Percentiles rank a stretch among this genome's conserved stretches.
Conservation (phyloP, 768 basidiomycete species). For the Leucocoprinus birnbaumii region DNA sequence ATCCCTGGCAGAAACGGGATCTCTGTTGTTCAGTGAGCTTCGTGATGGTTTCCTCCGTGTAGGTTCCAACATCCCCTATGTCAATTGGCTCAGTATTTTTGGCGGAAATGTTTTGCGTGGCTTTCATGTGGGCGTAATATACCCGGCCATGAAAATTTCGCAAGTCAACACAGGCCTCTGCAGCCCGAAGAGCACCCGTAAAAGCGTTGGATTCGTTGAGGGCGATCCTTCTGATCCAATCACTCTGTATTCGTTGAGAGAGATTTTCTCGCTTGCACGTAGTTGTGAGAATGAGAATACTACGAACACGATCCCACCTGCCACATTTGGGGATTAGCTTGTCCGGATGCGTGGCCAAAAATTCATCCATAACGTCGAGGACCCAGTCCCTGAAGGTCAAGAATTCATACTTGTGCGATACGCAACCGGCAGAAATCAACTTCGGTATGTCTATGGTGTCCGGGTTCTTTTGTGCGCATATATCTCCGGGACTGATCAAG, state of each 20-base stretch:
- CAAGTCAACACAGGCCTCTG: background rate
- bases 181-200: background rate
- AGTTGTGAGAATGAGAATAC: background rate
- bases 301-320: background rate
- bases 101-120: too few species aligned
- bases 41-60: too few species aligned
- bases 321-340: background rate
- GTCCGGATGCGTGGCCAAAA: background rate
- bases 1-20: too few species aligned
- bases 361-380: background rate
- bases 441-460: background rate
- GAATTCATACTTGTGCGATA: slow-evolving; percentile 7
- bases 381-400: background rate
- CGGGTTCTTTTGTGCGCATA: background rate
- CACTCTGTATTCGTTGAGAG: background rate
- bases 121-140: background rate
- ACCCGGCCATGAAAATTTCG: background rate
- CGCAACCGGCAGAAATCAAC: background rate
- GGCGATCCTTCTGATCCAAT: background rate
- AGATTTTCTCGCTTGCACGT: background rate
- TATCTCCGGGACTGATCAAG: background rate
- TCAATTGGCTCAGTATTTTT: too few species aligned
- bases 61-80: too few species aligned
- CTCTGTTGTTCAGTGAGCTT: too few species aligned
- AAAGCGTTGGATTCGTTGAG: background rate